A percentile compares a stretch with the other conserved stretches of the same genome.
phyloP scores from a whole-genome alignment of 2,329 filamentous ascomycete species.

The Xylaria sp. region DNA sequence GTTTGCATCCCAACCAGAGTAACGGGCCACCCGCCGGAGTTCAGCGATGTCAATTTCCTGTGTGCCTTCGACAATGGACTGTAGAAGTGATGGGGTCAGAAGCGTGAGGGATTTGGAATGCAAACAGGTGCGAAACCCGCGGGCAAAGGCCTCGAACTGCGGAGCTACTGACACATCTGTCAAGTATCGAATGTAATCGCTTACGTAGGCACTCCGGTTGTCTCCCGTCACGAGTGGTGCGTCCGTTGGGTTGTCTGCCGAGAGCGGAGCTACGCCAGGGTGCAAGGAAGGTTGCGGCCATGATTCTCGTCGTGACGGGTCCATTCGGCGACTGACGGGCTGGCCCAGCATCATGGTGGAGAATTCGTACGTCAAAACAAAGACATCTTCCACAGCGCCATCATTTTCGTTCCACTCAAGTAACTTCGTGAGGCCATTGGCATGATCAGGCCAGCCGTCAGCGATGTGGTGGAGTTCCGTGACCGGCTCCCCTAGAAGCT shows the following conservation, averaged over 20 bases:
- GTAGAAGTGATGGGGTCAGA: constrained; percentile 77
- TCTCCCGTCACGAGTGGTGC: constrained; percentile 81
- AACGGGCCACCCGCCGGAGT: constrained; percentile 76
- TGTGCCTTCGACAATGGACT: constrained; percentile 83
- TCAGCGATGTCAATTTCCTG: constrained; percentile 82
- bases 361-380: constrained; percentile 88
- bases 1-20: constrained; percentile 80
- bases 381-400: constrained; percentile 82
- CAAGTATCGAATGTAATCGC: constrained; percentile 86
- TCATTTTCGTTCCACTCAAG: constrained; percentile 80
- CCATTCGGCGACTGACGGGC: constrained; percentile 69
- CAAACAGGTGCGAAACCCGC: constrained; percentile 82
- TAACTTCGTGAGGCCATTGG: constrained; percentile 77
- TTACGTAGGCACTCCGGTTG: constrained; percentile 82
- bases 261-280: constrained; percentile 42
- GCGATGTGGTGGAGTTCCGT: constrained; percentile 79
- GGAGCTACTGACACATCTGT: constrained; percentile 79
- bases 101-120: constrained; percentile 75
- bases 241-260: constrained; percentile 60
- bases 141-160: constrained; percentile 83
- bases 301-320: constrained; percentile 50
- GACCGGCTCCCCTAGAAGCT: constrained; percentile 76
- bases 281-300: constrained; percentile 66
- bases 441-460: constrained; percentile 88
- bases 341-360: constrained; percentile 70